Evolutionary conservation across 257 asterid genomes (phyloP).

Genomic region (Nicotiana attenuata): DNA sequence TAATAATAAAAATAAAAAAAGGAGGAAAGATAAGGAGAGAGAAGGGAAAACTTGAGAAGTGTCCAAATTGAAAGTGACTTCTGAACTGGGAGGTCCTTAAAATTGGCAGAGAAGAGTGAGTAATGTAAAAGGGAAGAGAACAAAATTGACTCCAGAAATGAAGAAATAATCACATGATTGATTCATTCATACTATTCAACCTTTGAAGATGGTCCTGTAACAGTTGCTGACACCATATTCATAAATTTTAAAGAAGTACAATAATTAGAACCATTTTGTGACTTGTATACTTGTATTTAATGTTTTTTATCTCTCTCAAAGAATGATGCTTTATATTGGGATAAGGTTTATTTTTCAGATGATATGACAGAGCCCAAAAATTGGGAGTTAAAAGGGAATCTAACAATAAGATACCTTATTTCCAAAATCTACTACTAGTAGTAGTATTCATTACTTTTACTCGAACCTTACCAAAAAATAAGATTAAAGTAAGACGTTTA

Average conservation of each 20-base stretch:
- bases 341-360: background rate
- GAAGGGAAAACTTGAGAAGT: constrained; percentile 16
- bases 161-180: constrained; percentile 30
- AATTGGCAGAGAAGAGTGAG: constrained; percentile 22
- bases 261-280: background rate
- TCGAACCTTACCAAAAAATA: too few relatives aligned
- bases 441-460: too few relatives aligned
- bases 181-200: constrained; percentile 15
- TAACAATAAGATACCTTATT: background rate
- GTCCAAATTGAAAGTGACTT: constrained; percentile 30
- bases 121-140: constrained; percentile 8
- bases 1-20: too few relatives aligned
- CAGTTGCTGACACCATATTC: background rate
- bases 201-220: background rate
- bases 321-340: background rate
- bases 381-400: background rate
- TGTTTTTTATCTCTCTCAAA: background rate
- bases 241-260: background rate
- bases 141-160: constrained; percentile 22
- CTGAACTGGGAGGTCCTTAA: constrained; percentile 35
- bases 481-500: too few relatives aligned
- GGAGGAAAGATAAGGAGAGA: constrained; percentile 3
- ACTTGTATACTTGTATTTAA: background rate
- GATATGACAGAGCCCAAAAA: background rate
- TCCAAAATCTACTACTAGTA: background rate